Evolutionary conservation across 1,284 basidiomycete species (phyloP).

Genomic region (Boletus subluridellus): DNA sequence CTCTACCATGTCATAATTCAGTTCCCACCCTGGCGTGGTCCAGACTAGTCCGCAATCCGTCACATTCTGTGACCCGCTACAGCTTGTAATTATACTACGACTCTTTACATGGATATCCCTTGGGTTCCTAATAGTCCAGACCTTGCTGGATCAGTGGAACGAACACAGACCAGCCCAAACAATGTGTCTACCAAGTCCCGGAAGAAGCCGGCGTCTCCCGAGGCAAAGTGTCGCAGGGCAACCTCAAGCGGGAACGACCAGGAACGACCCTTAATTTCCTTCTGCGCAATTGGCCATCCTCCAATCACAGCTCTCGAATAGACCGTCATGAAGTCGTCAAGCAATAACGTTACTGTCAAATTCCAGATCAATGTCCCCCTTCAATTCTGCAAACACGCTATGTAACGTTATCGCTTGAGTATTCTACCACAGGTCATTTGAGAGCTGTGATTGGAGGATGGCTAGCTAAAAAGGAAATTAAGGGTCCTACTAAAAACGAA

Average conservation of each 20-base stretch:
- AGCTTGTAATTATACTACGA: background rate
- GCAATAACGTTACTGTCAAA: conserved; percentile 1
- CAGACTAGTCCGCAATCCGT: background rate
- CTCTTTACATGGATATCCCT: background rate
- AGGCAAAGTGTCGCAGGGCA: background rate
- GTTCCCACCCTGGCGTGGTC: background rate
- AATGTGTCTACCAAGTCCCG: background rate
- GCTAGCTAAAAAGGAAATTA: too few species aligned
- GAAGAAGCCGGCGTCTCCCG: background rate
- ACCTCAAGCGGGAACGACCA: background rate
- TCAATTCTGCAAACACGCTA: too few species aligned
- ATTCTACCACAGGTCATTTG: too few species aligned
- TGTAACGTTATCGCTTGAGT: too few species aligned
- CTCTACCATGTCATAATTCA: background rate
- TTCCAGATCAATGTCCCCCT: background rate
- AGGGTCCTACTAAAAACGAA: too few species aligned
- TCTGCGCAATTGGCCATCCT: background rate
- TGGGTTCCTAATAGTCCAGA: background rate
- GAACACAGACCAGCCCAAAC: background rate
- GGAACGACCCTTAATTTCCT: background rate
- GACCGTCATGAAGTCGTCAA: background rate
- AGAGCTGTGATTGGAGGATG: too few species aligned
- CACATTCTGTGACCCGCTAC: background rate
- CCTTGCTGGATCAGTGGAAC: background rate
- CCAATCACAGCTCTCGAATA: background rate